Base-by-base conservation (phyloP, 2,329 filamentous ascomycete species). In the Septoria petroselini region DNA sequence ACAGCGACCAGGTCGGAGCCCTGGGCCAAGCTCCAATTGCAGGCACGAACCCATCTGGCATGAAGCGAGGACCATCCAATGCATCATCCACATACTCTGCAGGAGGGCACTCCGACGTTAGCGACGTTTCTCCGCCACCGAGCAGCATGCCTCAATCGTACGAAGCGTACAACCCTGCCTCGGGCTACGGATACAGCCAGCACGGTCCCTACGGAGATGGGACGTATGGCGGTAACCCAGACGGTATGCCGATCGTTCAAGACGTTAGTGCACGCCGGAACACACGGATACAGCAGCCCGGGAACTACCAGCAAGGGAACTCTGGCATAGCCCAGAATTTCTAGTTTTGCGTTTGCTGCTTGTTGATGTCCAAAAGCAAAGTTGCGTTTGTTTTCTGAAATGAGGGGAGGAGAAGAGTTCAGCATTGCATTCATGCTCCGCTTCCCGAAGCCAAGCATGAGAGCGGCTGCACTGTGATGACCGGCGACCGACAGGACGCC, bases 251-350 rank as follows among this genome's bases (percentile, higher is more conserved):
- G 1, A 81, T 98, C 44, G 96, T 98, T 58, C 83, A 91, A 48
- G 93, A 98, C 68, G 93, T 97, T 58, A 85, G 86, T 57, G 93
- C 93, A 21, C 79, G 93, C 60, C 82, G 93, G 58, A 96, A 96
- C 73, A 96, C 93, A 9, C 83, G 91, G 55, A 97, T 98, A 64
- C 91, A 97, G 73, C 95, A 86, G 67, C 85, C 89, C 2, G 82
- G 87, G 37, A 87, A 88, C 64, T 91, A 91, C 8, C 88, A 94
- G 66, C 90, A 95, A 74, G 83, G 81, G 27, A 95, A 88, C 63
- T 88, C 88, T 31, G 93, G 93, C 52, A 96, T 98, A 63, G 88
- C 93, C 25, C 93, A 97, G 72, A 98, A 98, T 71, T 98, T 98
- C 64, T 97, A 56, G 43, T 39, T 41, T 17, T 18, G 21, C 27